A percentile compares a stretch with the other conserved stretches of the same genome.
Evolutionary conservation across 2,329 filamentous ascomycete genomes (phyloP).

Genomic region (Trichoderma lentiforme): DNA sequence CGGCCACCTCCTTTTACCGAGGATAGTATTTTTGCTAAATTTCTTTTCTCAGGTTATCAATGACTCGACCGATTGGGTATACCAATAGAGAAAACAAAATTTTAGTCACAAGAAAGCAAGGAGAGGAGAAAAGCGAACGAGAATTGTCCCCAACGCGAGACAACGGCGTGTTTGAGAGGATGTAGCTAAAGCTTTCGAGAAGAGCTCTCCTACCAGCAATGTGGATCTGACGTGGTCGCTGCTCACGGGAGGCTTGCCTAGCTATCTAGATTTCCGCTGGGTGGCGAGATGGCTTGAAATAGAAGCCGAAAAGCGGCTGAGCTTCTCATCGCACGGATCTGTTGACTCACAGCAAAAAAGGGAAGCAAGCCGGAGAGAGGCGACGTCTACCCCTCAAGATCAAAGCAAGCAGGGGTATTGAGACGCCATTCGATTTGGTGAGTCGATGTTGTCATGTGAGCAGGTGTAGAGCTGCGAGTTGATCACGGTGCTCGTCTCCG

Average conservation of each 20-base stretch:
- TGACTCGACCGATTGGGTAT: background rate
- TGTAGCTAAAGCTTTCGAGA: background rate
- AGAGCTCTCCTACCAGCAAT: background rate
- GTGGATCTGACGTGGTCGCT: background rate
- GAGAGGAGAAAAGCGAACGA: background rate
- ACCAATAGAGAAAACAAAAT: background rate
- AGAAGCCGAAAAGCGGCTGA: background rate
- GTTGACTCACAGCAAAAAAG: background rate
- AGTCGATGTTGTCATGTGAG: background rate
- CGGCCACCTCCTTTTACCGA: background rate
- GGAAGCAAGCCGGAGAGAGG: background rate
- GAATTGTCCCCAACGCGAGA: background rate
- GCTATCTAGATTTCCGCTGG: background rate
- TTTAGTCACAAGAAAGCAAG: background rate
- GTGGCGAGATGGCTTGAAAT: background rate
- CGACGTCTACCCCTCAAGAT: background rate
- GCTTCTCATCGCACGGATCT: background rate
- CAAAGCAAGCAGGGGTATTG: background rate
- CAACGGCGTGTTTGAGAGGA: constrained; percentile 4
- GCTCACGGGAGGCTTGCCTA: background rate
- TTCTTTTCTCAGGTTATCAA: background rate
- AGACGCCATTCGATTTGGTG: background rate
- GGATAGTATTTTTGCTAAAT: background rate
- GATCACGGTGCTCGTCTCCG: background rate
- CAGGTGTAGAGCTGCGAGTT: background rate